Conservation (phyloP, 306 rosid species). For the Amphicarpaea edgeworthii region DNA sequence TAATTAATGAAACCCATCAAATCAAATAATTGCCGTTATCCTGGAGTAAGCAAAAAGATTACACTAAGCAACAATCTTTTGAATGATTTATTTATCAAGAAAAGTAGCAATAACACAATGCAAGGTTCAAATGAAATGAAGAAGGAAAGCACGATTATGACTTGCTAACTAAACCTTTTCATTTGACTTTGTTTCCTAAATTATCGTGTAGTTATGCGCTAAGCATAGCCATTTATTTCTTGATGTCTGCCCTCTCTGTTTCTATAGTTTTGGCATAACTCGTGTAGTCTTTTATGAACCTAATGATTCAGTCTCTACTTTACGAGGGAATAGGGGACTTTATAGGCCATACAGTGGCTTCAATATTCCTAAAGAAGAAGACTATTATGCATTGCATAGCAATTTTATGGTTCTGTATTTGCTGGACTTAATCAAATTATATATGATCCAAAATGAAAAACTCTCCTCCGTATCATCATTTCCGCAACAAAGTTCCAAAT, state of each 20-base stretch:
- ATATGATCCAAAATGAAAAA: not conserved
- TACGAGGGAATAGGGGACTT: constrained; percentile 16
- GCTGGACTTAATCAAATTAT: not conserved
- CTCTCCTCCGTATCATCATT: not conserved
- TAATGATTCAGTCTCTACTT: not conserved
- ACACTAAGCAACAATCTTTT: not conserved
- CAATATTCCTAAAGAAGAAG: constrained; percentile 2
- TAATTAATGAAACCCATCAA: constrained; percentile 8
- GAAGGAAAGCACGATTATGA: constrained; percentile 43
- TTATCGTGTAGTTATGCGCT: not conserved
- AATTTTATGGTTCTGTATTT: not conserved
- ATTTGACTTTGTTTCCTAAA: not conserved
- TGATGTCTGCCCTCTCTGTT: not conserved
- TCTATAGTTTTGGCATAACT: constrained; percentile 24
- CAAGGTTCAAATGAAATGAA: constrained; percentile 7
- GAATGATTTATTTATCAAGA: not conserved
- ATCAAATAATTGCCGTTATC: constrained; percentile 31
- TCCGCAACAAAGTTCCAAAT: not conserved
- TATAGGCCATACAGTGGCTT: constrained; percentile 15
- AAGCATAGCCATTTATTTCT: not conserved
- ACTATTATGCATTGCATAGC: not conserved
- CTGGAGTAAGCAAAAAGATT: constrained; percentile 25
- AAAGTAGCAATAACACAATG: constrained; percentile 33
- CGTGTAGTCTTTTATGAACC: constrained; percentile 14
- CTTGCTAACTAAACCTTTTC: constrained; percentile 34